These are phyloP conservation scores for Elongisporangium anandrum DNA, from an alignment of 352 stramenopile genomes.

Conservation along the genomic window DNA sequence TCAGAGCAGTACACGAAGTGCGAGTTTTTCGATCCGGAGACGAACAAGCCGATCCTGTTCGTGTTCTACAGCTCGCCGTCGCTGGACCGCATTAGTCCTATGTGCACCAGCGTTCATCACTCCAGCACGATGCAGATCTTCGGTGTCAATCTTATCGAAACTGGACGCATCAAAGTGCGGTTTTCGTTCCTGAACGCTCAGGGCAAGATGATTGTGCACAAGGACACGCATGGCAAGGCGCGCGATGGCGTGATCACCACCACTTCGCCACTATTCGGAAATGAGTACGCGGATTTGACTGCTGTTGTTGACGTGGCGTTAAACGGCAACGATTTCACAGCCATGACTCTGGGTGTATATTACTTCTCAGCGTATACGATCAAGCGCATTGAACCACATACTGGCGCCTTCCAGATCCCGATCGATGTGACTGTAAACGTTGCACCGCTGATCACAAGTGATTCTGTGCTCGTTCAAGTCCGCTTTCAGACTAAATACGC, in stretches of 20 bases:
- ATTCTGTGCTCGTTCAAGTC: constrained; percentile 37
- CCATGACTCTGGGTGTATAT: constrained; percentile 32
- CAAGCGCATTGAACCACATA: constrained; percentile 34
- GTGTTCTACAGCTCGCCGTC: constrained; percentile 70
- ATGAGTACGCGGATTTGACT: constrained; percentile 39
- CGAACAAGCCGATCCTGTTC: constrained; percentile 40
- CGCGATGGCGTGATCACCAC: constrained; percentile 46
- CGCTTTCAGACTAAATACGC: constrained; percentile 23
- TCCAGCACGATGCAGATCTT: constrained; percentile 50
- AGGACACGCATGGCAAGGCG: constrained; percentile 31
- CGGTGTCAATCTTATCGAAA: constrained; percentile 72
- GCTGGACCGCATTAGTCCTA: constrained; percentile 44
- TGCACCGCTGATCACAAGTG: constrained; percentile 37
- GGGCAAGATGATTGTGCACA: constrained; percentile 23
- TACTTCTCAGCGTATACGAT: constrained; percentile 56
- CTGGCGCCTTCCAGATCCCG: constrained; percentile 57
- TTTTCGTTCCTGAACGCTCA: constrained; percentile 33
- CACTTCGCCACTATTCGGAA: constrained; percentile 36
- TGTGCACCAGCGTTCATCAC: constrained; percentile 47
- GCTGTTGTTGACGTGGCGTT: constrained; percentile 56
- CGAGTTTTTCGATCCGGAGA: constrained; percentile 47
- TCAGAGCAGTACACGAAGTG: constrained; percentile 74
- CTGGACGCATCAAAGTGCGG: constrained; percentile 64
- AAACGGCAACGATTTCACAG: constrained; percentile 67
- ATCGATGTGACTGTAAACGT: constrained; percentile 34